These are phyloP conservation scores for Penicillium psychrosexuale DNA, from an alignment of 2,329 filamentous ascomycete species.

Conservation along the genomic window DNA sequence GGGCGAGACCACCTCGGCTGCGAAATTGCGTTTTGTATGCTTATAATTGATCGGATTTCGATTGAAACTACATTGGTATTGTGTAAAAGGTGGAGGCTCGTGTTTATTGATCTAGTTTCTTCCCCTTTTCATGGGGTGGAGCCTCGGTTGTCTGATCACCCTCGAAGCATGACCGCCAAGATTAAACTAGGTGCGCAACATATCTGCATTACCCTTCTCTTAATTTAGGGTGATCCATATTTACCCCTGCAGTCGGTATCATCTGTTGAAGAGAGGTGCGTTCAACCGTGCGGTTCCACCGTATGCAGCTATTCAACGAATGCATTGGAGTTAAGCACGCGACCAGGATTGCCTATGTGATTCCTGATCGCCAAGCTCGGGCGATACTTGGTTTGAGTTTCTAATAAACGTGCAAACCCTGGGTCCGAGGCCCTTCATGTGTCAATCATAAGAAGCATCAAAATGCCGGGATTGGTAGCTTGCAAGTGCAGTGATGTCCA, in stretches of 20 bases:
- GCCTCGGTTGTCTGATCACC: slow-evolving; percentile 2
- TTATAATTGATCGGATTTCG: neutral
- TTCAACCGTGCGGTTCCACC: neutral
- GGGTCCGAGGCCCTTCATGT: slow-evolving; percentile 27
- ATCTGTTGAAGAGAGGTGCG: neutral
- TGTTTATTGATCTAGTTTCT: neutral
- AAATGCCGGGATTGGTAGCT: neutral
- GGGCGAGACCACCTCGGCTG: slow-evolving; percentile 15
- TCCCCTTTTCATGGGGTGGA: neutral
- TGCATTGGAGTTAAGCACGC: slow-evolving; percentile 9
- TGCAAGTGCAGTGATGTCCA: neutral
- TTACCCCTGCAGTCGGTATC: neutral
- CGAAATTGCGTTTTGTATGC: neutral
- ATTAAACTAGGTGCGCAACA: neutral
- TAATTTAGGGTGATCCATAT: neutral
- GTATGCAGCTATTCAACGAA: slow-evolving; percentile 3
- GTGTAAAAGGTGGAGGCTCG: neutral
- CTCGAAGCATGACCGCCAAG: neutral
- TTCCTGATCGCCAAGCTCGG: neutral
- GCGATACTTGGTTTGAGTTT: neutral
- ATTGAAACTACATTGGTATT: neutral
- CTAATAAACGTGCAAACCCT: neutral
- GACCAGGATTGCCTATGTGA: slow-evolving; percentile 1
- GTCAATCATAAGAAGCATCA: slow-evolving; percentile 23
- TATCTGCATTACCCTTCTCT: neutral